Percentiles rank a stretch among this genome's conserved stretches.
phyloP scores from a whole-genome alignment of 257 asterid genomes.

The Jacaranda copaia region DNA sequence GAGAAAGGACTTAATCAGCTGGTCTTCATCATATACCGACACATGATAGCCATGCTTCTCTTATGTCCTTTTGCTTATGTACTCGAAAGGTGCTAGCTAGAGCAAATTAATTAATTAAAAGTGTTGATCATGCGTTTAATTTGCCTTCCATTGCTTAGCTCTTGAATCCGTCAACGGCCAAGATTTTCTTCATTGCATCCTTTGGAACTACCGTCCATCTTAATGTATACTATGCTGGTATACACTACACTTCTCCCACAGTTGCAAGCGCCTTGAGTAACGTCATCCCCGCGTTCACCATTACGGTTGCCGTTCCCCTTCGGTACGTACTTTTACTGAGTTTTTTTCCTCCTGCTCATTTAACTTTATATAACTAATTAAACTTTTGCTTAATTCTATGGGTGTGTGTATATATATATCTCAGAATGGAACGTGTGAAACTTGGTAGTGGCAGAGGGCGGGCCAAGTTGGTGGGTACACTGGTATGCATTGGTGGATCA shows the following conservation, averaged over 20 bases:
- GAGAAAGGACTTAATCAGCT: conserved; percentile 38
- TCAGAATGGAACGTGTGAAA: conserved; percentile 36
- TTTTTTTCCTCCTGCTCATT: too few relatives aligned
- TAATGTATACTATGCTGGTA: conserved; percentile 34
- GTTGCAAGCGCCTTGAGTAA: conserved; percentile 38
- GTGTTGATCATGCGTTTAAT: conserved; percentile 5
- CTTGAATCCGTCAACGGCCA: neutral
- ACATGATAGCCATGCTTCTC: conserved; percentile 25
- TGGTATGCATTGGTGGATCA: conserved; percentile 33
- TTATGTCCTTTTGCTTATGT: conserved; percentile 37
- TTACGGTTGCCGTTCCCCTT: too few relatives aligned
- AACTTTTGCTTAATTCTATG: too few relatives aligned
- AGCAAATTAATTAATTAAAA: neutral
- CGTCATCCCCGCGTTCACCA: conserved; percentile 16
- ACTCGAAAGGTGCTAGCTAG: conserved; percentile 27
- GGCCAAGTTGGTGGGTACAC: conserved; percentile 37
- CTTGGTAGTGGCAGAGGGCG: conserved; percentile 20
- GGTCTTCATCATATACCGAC: conserved; percentile 34
- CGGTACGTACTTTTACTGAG: too few relatives aligned
- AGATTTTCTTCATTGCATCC: conserved; percentile 33
- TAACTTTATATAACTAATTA: too few relatives aligned
- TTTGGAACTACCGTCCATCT: conserved; percentile 33
- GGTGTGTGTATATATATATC: too few relatives aligned
- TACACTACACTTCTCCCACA: conserved; percentile 35
- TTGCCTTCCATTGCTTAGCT: neutral